Percentiles rank a stretch among this genome's conserved stretches.
Evolutionary conservation across 148 eudicot species (phyloP).

Genomic region (Pharnaceum exiguum): DNA sequence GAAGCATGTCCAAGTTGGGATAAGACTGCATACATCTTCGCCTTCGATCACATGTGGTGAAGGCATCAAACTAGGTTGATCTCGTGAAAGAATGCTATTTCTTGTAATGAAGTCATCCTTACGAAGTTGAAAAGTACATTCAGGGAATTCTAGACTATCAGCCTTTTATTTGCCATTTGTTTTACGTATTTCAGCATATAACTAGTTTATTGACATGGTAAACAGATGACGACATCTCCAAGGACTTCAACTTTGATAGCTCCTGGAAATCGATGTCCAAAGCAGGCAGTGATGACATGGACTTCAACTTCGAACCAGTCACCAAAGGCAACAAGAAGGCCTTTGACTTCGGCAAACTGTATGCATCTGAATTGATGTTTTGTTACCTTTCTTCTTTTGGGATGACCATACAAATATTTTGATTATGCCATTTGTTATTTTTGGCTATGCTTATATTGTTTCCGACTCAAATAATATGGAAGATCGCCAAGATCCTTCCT

Average conservation of each 20-base stretch:
- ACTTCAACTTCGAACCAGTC: conserved; percentile 63
- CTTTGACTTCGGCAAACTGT: conserved; percentile 72
- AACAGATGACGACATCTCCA: conserved; percentile 71
- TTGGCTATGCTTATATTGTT: too few species aligned
- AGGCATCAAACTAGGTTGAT: too few species aligned
- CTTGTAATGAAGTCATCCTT: too few species aligned
- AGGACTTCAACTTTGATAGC: conserved; percentile 69
- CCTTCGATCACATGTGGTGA: too few species aligned
- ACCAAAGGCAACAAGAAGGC: conserved; percentile 67
- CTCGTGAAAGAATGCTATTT: too few species aligned
- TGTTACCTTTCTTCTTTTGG: background rate
- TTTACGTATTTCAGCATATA: background rate
- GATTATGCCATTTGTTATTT: too few species aligned
- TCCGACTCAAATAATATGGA: too few species aligned
- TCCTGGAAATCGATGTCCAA: conserved; percentile 66
- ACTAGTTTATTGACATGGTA: conserved; percentile 9
- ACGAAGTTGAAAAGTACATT: too few species aligned
- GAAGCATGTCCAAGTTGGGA: too few species aligned
- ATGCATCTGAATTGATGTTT: conserved; percentile 27
- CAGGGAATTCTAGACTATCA: background rate
- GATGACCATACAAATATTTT: too few species aligned
- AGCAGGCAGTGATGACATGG: conserved; percentile 56
- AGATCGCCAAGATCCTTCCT: too few species aligned
- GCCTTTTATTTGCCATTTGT: background rate
- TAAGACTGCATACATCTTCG: too few species aligned